Evolutionary conservation across 2,329 filamentous ascomycete genomes (phyloP).

Genomic region (Fusarium incarnatum): DNA sequence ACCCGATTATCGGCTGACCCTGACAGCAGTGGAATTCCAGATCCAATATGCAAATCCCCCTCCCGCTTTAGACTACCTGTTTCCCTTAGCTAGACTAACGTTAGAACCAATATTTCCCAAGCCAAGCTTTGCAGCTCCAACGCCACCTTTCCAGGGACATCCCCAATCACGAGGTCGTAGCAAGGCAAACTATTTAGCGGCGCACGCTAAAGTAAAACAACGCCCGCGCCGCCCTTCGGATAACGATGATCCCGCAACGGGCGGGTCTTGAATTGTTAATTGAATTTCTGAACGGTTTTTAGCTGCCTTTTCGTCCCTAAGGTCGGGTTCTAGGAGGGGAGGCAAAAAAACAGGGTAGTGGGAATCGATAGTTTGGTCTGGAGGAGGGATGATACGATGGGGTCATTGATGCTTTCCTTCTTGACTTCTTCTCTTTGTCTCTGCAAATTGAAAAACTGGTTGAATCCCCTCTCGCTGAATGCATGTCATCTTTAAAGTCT

Average conservation of each 20-base stretch:
- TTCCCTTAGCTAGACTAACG: not conserved
- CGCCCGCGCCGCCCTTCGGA: conserved; percentile 19
- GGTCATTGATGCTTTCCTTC: not conserved
- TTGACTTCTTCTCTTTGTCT: not conserved
- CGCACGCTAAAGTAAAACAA: conserved; percentile 28
- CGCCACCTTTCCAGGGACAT: conserved; percentile 34
- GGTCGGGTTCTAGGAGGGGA: not conserved
- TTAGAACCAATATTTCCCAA: conserved; percentile 24
- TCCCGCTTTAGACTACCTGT: not conserved
- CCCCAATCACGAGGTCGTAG: conserved; percentile 34
- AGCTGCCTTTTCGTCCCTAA: not conserved
- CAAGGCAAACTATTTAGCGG: conserved; percentile 37
- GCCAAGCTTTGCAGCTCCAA: conserved; percentile 27
- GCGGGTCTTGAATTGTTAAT: conserved; percentile 25
- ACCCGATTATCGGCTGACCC: conserved; percentile 3
- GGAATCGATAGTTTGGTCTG: conserved; percentile 22
- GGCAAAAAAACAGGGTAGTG: conserved; percentile 19
- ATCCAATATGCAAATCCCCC: conserved; percentile 10
- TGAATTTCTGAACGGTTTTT: conserved; percentile 24
- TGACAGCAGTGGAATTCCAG: conserved; percentile 18
- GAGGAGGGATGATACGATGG: conserved; percentile 3
- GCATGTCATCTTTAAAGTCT: not conserved
- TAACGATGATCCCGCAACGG: conserved; percentile 27
- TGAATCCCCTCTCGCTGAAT: not conserved
- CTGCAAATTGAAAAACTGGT: conserved; percentile 16